phyloP scores from a whole-genome alignment of 2,329 filamentous ascomycete genomes.

The Malbranchea cinnamomea region DNA sequence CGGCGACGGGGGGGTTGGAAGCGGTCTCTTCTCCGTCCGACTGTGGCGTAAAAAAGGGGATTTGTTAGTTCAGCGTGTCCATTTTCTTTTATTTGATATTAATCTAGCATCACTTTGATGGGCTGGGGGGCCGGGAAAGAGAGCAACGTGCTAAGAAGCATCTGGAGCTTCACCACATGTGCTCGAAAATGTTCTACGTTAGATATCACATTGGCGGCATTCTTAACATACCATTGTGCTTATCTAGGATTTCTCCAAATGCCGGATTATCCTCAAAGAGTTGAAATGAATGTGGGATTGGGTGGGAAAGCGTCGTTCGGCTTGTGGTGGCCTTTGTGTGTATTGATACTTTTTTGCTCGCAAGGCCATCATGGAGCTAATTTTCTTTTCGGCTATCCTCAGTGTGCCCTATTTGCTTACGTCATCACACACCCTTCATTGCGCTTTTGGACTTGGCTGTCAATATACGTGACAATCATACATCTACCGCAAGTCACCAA shows the following conservation, averaged over 20 bases:
- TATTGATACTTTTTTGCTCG: too few species aligned
- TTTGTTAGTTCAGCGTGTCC: not conserved
- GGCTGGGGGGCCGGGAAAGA: not conserved
- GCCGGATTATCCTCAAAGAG: constrained; percentile 43
- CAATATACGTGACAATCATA: not conserved
- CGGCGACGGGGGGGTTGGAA: constrained; percentile 49
- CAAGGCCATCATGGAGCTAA: too few species aligned
- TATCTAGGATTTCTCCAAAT: constrained; percentile 20
- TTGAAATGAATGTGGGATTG: constrained; percentile 9
- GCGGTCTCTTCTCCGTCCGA: constrained; percentile 99
- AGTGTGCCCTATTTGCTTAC: constrained; percentile 18
- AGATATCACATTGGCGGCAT: too few species aligned
- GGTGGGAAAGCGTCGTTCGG: too few species aligned
- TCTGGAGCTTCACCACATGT: too few species aligned
- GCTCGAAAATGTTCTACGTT: too few species aligned
- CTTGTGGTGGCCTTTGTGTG: too few species aligned
- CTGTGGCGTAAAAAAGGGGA: constrained; percentile 26
- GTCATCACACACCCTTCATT: constrained; percentile 8
- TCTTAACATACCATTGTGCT: constrained; percentile 32
- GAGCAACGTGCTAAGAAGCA: not conserved
- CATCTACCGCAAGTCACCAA: too few species aligned
- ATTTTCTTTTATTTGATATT: constrained; percentile 4
- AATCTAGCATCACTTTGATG: constrained; percentile 1
- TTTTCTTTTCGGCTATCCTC: constrained; percentile 8
- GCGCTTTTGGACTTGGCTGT: not conserved